phyloP scores from a whole-genome alignment of 164 flowering plant species.

The Platanus orientalis region DNA sequence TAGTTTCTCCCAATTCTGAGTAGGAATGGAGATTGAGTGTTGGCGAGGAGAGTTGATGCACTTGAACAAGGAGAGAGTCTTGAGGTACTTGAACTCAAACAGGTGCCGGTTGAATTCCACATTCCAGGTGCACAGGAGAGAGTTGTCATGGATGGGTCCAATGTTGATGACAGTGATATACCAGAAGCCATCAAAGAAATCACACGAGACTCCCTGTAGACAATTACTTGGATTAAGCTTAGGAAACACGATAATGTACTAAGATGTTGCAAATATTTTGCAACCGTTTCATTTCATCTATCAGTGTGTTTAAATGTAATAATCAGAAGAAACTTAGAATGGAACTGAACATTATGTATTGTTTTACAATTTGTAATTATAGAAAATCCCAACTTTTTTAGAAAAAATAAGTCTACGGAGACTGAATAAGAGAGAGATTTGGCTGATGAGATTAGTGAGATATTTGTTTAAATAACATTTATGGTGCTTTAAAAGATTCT shows the following conservation, averaged over 20 bases:
- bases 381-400: no score
- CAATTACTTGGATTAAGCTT: neutral
- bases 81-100: conserved; percentile 60
- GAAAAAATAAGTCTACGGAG: no score
- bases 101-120: conserved; percentile 45
- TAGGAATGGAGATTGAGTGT: conserved; percentile 35
- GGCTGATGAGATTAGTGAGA: no score
- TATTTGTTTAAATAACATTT: no score
- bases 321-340: no score
- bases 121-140: conserved; percentile 46
- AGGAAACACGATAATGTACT: neutral
- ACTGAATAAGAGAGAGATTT: no score
- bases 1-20: conserved; percentile 41
- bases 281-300: no score
- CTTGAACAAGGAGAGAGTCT: conserved; percentile 54
- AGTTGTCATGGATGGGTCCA: conserved; percentile 72
- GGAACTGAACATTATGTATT: no score
- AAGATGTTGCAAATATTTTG: no score
- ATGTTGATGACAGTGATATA: conserved; percentile 62
- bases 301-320: no score
- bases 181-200: conserved; percentile 65
- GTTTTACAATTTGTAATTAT: no score
- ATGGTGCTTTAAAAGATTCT: no score
- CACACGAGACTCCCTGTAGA: conserved; percentile 86
- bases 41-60: conserved; percentile 43